Evolutionary conservation across 108 stramenopile species (phyloP), one percentile per base, ranked within the genome.

Genomic region (Cyclotella kingstonii): DNA sequence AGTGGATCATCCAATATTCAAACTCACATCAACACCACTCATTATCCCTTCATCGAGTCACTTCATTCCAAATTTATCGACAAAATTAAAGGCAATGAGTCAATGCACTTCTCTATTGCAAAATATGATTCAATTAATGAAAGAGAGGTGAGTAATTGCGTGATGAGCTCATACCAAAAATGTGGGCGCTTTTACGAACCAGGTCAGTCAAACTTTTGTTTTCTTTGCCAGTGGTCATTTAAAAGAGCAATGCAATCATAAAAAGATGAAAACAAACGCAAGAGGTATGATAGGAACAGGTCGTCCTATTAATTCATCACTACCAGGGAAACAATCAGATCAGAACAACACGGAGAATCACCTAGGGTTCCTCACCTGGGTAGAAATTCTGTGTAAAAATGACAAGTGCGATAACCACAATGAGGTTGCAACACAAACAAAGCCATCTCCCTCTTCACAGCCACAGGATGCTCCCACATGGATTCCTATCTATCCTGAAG

Each of bases 1-100:
- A 42, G 79, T 84, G 5, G 70, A 89, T 34, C 86, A 92, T 63
- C 91, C 91, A 10, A 30, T 92, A 23, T 68, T 91, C 25, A 34
- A 35, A 50, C 29, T 18, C 14, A 44, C 54, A 18, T 49, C 38
- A 31, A 14, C 42, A 31, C 22, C 29, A 40, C 38, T 19, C 15
- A 10, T 43, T 28, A 12, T 17, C 4, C 38, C 18, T 7, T 41
- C 64, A 45, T 66, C 6, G 30, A 4, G 11, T 21, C 53, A 28
- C 18, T 34, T 33, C 31, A 18, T 14, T 33, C 17, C 35, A 49
- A 33, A 53, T 22, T 48, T 35, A n/a, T 23, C 56, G 14, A 36
- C 64, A 1, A 29, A 30, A 73, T 54, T 4, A 0, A 14, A 67
- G 67, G 45, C 49, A 49, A 27, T 21, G 57, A 8, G 59, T 38